Conservation (phyloP, 106 monocot genomes). For the Posidonia australis region DNA sequence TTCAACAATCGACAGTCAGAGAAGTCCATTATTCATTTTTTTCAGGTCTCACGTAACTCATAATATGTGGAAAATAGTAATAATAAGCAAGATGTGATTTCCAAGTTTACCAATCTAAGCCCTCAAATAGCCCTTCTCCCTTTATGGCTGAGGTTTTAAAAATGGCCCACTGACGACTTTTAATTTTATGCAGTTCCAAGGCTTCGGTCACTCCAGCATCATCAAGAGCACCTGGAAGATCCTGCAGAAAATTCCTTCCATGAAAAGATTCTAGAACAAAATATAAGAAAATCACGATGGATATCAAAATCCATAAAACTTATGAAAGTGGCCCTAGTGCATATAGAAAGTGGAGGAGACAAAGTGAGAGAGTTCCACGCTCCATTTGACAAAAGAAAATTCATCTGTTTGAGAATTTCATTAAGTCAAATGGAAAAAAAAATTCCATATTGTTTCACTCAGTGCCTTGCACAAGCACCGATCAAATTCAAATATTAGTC, state of each 20-base stretch:
- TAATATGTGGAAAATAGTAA: not conserved
- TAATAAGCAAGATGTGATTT: not conserved
- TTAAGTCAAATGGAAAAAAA: too few species aligned
- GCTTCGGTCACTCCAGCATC: conserved; percentile 94
- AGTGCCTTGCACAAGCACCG: too few species aligned
- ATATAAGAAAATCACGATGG: too few species aligned
- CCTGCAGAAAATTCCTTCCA: conserved; percentile 27
- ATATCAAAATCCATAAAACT: too few species aligned
- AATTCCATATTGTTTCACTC: too few species aligned
- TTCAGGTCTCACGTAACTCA: not conserved
- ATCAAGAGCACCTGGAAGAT: conserved; percentile 93
- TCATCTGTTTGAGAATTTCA: too few species aligned
- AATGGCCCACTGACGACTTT: conserved; percentile 94
- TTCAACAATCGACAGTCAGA: not conserved
- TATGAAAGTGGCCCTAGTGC: too few species aligned
- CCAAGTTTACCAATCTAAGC: conserved; percentile 72
- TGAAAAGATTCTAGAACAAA: too few species aligned
- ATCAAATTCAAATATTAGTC: too few species aligned
- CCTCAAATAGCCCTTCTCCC: conserved; percentile 97
- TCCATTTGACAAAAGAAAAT: too few species aligned
- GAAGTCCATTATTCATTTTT: not conserved
- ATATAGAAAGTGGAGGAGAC: too few species aligned
- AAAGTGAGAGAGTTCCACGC: too few species aligned
- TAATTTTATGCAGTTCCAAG: conserved; percentile 86
- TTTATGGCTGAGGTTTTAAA: conserved; percentile 97